phyloP scores from a whole-genome alignment of 495 filamentous ascomycete species.

The Aspergillus olivimuriae region DNA sequence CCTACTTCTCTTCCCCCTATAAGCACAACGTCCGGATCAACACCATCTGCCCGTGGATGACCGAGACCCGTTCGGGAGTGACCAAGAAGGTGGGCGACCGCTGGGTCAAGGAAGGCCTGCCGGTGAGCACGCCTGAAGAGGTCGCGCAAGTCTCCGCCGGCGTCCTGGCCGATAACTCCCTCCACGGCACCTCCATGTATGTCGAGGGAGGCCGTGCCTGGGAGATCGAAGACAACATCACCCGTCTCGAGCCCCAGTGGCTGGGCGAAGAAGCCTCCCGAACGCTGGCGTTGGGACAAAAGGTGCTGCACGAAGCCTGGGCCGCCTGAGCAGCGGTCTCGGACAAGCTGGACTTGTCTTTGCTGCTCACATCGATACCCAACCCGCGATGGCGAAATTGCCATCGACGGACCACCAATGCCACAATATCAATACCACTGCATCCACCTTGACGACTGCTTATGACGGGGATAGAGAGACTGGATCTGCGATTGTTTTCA shows the following conservation, averaged over 20 bases:
- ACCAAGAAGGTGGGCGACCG: slow-evolving; percentile 32
- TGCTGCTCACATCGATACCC: background rate
- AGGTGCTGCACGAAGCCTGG: slow-evolving; percentile 10
- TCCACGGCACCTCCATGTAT: slow-evolving; percentile 42
- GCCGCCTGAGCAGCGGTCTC: slow-evolving; percentile 11
- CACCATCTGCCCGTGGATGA: slow-evolving; percentile 51
- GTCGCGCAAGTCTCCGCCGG: slow-evolving; percentile 39
- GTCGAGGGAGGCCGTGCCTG: slow-evolving; percentile 42
- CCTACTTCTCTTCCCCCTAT: slow-evolving; percentile 30
- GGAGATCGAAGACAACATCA: slow-evolving; percentile 42
- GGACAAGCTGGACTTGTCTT: background rate
- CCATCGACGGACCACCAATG: background rate
- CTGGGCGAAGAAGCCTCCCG: slow-evolving; percentile 36
- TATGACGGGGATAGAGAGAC: background rate
- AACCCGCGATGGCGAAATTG: background rate
- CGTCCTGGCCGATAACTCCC: slow-evolving; percentile 26
- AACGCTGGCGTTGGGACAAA: slow-evolving; percentile 31
- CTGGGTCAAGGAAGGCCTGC: slow-evolving; percentile 40
- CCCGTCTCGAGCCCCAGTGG: slow-evolving; percentile 37
- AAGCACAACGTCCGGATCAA: slow-evolving; percentile 43
- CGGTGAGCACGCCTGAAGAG: slow-evolving; percentile 37
- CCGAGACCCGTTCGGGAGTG: slow-evolving; percentile 30
- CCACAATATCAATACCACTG: no score
- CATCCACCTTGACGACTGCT: no score
- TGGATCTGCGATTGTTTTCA: no score